These are phyloP conservation scores for Talaromyces sp. DNA, from an alignment of 2,329 filamentous ascomycete genomes.

Conservation along the genomic window DNA sequence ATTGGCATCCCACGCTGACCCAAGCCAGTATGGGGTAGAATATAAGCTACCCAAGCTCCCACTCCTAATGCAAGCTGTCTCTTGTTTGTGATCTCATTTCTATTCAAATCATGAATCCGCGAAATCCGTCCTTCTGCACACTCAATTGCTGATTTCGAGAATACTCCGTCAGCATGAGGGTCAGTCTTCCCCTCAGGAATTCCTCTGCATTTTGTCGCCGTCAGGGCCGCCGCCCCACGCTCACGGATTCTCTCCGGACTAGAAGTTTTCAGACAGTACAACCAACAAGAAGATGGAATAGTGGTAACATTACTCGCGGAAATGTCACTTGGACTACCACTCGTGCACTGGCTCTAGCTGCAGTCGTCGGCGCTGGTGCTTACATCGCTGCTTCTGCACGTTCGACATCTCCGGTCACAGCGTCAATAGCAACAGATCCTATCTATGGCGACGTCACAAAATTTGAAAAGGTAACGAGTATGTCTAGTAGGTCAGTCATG, in stretches of 20 bases:
- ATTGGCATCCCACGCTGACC: background rate
- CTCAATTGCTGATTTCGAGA: background rate
- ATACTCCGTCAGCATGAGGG: constrained; percentile 13
- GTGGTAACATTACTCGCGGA: constrained; percentile 19
- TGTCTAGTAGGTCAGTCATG: background rate
- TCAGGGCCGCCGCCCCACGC: constrained; percentile 24
- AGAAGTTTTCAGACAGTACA: background rate
- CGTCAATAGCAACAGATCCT: constrained; percentile 22
- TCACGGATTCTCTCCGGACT: constrained; percentile 15
- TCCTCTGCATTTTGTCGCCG: constrained; percentile 22
- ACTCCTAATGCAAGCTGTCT: background rate
- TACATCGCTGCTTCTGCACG: constrained; percentile 50
- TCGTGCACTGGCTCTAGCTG: constrained; percentile 47
- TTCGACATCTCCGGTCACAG: constrained; percentile 20
- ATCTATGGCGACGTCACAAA: constrained; percentile 39
- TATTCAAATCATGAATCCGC: too few species aligned
- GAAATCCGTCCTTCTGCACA: too few species aligned
- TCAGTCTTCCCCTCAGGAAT: background rate
- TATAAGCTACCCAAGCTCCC: background rate
- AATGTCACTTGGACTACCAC: constrained; percentile 44
- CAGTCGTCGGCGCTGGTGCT: constrained; percentile 50
- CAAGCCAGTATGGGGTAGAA: background rate
- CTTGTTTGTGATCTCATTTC: background rate
- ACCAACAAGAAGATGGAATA: constrained; percentile 17
- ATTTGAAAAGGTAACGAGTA: constrained; percentile 35